Conservation (phyloP, 257 asterid species). For the Solanum virginianum region DNA sequence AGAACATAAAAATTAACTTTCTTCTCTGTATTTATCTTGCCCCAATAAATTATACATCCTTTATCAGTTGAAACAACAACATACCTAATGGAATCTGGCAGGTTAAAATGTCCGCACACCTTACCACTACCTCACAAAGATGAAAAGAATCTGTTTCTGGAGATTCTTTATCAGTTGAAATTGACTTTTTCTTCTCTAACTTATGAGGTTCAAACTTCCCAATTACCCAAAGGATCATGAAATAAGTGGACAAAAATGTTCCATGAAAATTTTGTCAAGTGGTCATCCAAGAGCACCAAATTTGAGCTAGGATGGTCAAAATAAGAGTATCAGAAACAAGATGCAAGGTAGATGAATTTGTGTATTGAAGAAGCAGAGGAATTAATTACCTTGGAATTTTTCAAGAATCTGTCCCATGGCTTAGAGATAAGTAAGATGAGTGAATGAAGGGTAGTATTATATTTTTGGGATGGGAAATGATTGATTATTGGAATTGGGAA, state of each 20-base stretch:
- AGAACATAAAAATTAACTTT: background rate
- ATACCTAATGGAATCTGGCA: too few species aligned
- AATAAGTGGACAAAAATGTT: too few species aligned
- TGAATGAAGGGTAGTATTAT: background rate
- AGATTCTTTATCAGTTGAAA: background rate
- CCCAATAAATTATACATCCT: background rate
- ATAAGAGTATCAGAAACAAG: background rate
- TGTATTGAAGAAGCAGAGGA: background rate
- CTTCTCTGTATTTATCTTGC: background rate
- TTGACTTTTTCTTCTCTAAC: background rate
- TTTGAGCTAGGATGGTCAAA: background rate
- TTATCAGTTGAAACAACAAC: background rate
- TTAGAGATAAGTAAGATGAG: background rate
- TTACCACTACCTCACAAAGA: too few species aligned
- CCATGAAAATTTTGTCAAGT: too few species aligned
- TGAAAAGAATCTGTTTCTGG: too few species aligned
- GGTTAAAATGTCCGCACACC: too few species aligned
- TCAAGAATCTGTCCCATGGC: slow-evolving; percentile 82
- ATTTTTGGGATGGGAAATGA: background rate
- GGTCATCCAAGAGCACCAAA: too few species aligned
- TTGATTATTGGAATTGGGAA: background rate
- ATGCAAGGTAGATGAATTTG: background rate
- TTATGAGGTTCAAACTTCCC: background rate
- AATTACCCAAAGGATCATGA: background rate
- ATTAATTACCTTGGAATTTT: slow-evolving; percentile 46